phyloP scores from a whole-genome alignment of 2,329 filamentous ascomycete species.

The Ophiocordyceps sinensis region DNA sequence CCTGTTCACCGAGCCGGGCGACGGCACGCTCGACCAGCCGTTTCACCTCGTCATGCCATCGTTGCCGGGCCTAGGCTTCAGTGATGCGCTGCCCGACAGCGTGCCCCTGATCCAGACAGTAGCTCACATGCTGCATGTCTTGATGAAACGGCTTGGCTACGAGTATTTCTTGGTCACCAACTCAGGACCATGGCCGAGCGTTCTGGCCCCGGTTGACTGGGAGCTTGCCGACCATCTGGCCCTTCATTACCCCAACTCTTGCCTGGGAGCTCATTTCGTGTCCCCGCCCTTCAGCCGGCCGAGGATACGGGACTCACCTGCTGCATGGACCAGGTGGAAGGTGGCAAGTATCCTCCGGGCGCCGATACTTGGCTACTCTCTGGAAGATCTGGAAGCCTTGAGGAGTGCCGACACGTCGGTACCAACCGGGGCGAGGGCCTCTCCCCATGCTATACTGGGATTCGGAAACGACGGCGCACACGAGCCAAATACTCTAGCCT shows the following conservation, averaged over 20 bases:
- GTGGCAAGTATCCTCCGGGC: constrained; percentile 33
- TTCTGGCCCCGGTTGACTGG: constrained; percentile 36
- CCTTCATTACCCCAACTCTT: constrained; percentile 29
- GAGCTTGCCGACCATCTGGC: constrained; percentile 33
- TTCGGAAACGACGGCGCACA: constrained; percentile 15
- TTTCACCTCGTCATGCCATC: constrained; percentile 56
- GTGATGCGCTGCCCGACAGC: constrained; percentile 41
- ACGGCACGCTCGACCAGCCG: constrained; percentile 27
- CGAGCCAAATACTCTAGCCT: constrained; percentile 41
- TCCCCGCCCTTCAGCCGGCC: constrained; percentile 40
- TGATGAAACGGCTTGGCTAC: constrained; percentile 50
- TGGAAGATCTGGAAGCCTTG: constrained; percentile 33
- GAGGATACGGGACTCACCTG: constrained; percentile 23
- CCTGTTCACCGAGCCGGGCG: constrained; percentile 37
- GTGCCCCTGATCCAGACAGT: constrained; percentile 34
- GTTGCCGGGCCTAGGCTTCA: constrained; percentile 53
- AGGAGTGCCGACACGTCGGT: constrained; percentile 8
- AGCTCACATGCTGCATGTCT: constrained; percentile 36
- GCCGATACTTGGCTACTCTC: constrained; percentile 40
- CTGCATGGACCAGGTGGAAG: constrained; percentile 40
- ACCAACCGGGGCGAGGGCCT: constrained; percentile 2
- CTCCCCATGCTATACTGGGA: constrained; percentile 10
- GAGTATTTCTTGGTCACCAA: constrained; percentile 41
- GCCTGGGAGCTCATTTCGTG: constrained; percentile 45
- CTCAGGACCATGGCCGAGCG: constrained; percentile 29